Percentiles rank a stretch among this genome's conserved stretches.
Conservation (phyloP, 106 monocot species). For the Hemerocallis citrina region DNA sequence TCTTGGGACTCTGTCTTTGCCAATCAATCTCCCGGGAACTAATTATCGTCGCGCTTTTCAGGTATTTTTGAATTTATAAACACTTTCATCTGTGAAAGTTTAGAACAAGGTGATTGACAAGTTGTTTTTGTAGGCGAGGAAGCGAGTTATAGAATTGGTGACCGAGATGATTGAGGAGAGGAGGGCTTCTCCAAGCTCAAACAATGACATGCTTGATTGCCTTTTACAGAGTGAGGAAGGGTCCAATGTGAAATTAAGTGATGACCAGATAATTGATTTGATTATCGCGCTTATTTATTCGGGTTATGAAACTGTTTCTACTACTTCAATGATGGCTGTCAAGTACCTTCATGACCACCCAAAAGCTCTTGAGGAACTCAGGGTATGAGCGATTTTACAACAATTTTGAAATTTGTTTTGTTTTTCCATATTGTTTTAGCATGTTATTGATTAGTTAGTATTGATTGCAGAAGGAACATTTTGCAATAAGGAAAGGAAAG, state of each 20-base stretch:
- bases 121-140: slow-evolving; percentile 59
- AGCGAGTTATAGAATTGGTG: slow-evolving; percentile 51
- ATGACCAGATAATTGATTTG: slow-evolving; percentile 91
- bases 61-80: slow-evolving; percentile 10
- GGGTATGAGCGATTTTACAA: slow-evolving; percentile 29
- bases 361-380: slow-evolving; percentile 69
- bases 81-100: not conserved
- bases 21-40: slow-evolving; percentile 82
- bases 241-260: slow-evolving; percentile 40
- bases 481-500: slow-evolving; percentile 59
- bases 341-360: slow-evolving; percentile 89
- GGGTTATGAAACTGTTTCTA: slow-evolving; percentile 91
- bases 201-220: slow-evolving; percentile 67
- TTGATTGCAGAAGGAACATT: slow-evolving; percentile 61
- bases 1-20: slow-evolving; percentile 72
- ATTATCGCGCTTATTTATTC: slow-evolving; percentile 82
- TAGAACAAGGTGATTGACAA: not conserved
- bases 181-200: slow-evolving; percentile 16
- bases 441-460: slow-evolving; percentile 4
- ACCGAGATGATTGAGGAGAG: slow-evolving; percentile 50
- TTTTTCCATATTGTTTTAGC: not conserved
- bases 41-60: slow-evolving; percentile 59
- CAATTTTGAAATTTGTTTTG: not conserved
- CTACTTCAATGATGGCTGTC: slow-evolving; percentile 92
- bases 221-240: slow-evolving; percentile 37